Conservation (phyloP, 192 early-diverging fungal species). For the Coemansia sp. region DNA sequence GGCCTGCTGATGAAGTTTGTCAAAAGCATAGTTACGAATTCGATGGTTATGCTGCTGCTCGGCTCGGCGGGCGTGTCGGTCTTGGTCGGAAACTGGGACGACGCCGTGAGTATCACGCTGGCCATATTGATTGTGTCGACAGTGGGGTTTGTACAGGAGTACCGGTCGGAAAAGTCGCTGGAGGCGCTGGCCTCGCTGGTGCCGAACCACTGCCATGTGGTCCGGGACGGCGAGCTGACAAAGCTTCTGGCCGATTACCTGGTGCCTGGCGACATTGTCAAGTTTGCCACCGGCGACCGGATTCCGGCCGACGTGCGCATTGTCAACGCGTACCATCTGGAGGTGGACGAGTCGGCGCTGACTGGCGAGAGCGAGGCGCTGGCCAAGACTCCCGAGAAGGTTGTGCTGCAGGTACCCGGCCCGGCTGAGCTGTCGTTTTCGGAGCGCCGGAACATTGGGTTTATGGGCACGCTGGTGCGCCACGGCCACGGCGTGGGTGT, state of each 20-base stretch:
- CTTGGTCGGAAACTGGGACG: slow-evolving; percentile 69
- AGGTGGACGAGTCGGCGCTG: slow-evolving; percentile 90
- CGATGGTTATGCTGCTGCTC: slow-evolving; percentile 85
- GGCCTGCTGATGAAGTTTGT: slow-evolving; percentile 76
- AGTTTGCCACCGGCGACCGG: slow-evolving; percentile 83
- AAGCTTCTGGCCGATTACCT: slow-evolving; percentile 74
- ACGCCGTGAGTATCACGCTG: slow-evolving; percentile 83
- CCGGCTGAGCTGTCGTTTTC: slow-evolving; percentile 34
- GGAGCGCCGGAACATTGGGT: slow-evolving; percentile 74
- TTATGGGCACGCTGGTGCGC: slow-evolving; percentile 91
- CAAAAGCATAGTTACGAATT: slow-evolving; percentile 78
- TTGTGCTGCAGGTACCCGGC: slow-evolving; percentile 24
- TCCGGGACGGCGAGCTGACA: slow-evolving; percentile 62
- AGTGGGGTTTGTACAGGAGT: slow-evolving; percentile 92
- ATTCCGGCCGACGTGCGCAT: slow-evolving; percentile 92
- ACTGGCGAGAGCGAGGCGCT: slow-evolving; percentile 94
- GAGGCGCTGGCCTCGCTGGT: slow-evolving; percentile 88
- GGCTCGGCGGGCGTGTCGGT: slow-evolving; percentile 75
- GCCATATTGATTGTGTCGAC: slow-evolving; percentile 74
- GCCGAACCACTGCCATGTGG: slow-evolving; percentile 72
- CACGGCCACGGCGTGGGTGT: slow-evolving; percentile 86
- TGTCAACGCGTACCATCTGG: slow-evolving; percentile 69
- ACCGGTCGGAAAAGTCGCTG: slow-evolving; percentile 87
- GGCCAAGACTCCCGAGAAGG: slow-evolving; percentile 58
- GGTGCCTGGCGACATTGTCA: slow-evolving; percentile 89